Evolutionary conservation across 2,329 filamentous ascomycete species (phyloP).

Genomic region (Diaporthe velutina): DNA sequence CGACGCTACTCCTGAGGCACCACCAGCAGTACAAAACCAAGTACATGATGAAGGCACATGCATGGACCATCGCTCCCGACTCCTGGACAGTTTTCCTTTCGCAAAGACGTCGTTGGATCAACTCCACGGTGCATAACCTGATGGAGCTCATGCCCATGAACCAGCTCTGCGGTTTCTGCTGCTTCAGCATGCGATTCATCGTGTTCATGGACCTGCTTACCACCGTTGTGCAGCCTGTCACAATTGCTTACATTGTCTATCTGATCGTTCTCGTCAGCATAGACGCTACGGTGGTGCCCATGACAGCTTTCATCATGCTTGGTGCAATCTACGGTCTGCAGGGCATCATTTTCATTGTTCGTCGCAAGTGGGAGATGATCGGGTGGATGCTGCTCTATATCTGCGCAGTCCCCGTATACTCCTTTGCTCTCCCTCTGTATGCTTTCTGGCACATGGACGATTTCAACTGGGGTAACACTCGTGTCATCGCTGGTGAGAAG

Average conservation of each 20-base stretch:
- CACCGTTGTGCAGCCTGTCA: slow-evolving; percentile 92
- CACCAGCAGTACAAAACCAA: slow-evolving; percentile 98
- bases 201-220: slow-evolving; percentile 95
- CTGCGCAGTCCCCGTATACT: slow-evolving; percentile 90
- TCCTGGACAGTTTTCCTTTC: slow-evolving; percentile 95
- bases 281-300: slow-evolving; percentile 76
- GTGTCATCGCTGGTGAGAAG: slow-evolving; percentile 93
- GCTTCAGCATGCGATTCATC: slow-evolving; percentile 99
- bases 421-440: slow-evolving; percentile 90
- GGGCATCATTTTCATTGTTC: slow-evolving; percentile 95
- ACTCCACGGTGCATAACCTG: slow-evolving; percentile 98
- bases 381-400: slow-evolving; percentile 99
- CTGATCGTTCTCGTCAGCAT: slow-evolving; percentile 80
- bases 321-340: slow-evolving; percentile 98
- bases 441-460: slow-evolving; percentile 99
- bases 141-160: slow-evolving; percentile 94
- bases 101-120: slow-evolving; percentile 99
- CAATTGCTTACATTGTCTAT: slow-evolving; percentile 89
- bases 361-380: slow-evolving; percentile 99
- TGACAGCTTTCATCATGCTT: slow-evolving; percentile 90
- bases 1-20: slow-evolving; percentile 91
- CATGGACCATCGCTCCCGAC: slow-evolving; percentile 97
- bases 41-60: slow-evolving; percentile 91
- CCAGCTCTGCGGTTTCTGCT: slow-evolving; percentile 99
- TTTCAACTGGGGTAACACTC: slow-evolving; percentile 99